phyloP scores from a whole-genome alignment of 495 filamentous ascomycete species.

The Acidiella bohemica region DNA sequence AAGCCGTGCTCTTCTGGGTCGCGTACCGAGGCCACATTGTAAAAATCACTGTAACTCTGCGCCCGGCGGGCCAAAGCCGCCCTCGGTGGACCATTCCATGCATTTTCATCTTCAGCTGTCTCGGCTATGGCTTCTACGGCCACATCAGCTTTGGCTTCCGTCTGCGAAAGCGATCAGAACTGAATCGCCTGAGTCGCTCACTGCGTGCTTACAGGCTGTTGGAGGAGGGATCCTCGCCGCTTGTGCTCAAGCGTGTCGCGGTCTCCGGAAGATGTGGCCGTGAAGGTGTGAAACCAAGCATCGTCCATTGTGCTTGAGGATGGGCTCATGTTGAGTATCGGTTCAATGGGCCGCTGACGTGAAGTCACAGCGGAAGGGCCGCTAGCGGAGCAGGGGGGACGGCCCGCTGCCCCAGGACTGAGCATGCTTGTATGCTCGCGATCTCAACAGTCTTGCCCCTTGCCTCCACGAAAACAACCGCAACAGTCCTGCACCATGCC shows the following conservation, averaged over 20 bases:
- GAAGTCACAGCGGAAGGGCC: no score
- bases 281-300: constrained; percentile 53
- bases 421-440: no score
- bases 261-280: constrained; percentile 35
- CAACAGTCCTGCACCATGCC: no score
- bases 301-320: no score
- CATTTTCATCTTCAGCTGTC: constrained; percentile 38
- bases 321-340: no score
- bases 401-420: no score
- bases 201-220: constrained; percentile 48
- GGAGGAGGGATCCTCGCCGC: constrained; percentile 50
- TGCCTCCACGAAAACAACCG: no score
- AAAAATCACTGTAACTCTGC: constrained; percentile 66
- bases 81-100: constrained; percentile 42
- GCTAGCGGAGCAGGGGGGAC: no score
- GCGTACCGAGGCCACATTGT: constrained; percentile 46
- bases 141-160: constrained; percentile 31
- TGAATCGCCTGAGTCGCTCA: constrained; percentile 17
- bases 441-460: no score
- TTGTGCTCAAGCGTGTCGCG: constrained; percentile 38
- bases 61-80: constrained; percentile 50
- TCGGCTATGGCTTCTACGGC: constrained; percentile 32
- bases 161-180: constrained; percentile 34
- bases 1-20: constrained; percentile 33
- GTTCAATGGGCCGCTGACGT: no score